Evolutionary conservation across 2,329 filamentous ascomycete genomes (phyloP).

Genomic region (Aspergillus piperis): DNA sequence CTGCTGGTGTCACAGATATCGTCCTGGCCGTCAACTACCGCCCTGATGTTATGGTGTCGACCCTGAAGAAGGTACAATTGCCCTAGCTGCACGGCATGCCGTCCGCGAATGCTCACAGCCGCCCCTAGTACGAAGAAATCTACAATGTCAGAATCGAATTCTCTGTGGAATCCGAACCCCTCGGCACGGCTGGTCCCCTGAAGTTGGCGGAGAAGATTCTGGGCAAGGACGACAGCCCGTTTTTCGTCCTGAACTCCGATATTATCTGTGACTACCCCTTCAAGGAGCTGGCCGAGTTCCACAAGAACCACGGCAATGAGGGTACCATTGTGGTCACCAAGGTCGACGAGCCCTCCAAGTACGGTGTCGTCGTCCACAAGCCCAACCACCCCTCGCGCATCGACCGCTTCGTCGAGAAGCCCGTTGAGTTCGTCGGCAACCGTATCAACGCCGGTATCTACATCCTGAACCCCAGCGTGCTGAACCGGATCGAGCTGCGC

Average conservation of each 20-base stretch:
- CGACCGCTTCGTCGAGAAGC: constrained; percentile 99
- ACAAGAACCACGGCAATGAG: constrained; percentile 89
- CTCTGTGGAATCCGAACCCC: constrained; percentile 92
- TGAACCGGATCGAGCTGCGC: constrained; percentile 89
- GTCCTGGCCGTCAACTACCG: constrained; percentile 98
- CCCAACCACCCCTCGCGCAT: constrained; percentile 86
- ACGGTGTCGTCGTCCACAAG: constrained; percentile 97
- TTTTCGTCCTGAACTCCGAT: constrained; percentile 98
- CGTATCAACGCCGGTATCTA: constrained; percentile 98
- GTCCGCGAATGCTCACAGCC: constrained; percentile 1
- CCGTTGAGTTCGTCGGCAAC: constrained; percentile 97
- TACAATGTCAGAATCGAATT: constrained; percentile 96
- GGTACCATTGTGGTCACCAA: constrained; percentile 98
- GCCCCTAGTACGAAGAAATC: constrained; percentile 74
- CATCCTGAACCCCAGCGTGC: constrained; percentile 90
- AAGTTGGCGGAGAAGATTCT: constrained; percentile 93
- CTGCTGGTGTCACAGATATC: constrained; percentile 93
- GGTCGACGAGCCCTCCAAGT: constrained; percentile 98
- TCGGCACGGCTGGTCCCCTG: constrained; percentile 91
- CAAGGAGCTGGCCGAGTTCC: constrained; percentile 83
- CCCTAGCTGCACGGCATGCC: background rate
- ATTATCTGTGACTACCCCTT: constrained; percentile 99
- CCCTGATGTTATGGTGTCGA: constrained; percentile 94
- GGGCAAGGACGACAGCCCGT: constrained; percentile 88
- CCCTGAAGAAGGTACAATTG: constrained; percentile 75